Evolutionary conservation across 2,329 filamentous ascomycete genomes (phyloP), one percentile per base, ranked within the genome.

Genomic region (Colletotrichum echinochloae): DNA sequence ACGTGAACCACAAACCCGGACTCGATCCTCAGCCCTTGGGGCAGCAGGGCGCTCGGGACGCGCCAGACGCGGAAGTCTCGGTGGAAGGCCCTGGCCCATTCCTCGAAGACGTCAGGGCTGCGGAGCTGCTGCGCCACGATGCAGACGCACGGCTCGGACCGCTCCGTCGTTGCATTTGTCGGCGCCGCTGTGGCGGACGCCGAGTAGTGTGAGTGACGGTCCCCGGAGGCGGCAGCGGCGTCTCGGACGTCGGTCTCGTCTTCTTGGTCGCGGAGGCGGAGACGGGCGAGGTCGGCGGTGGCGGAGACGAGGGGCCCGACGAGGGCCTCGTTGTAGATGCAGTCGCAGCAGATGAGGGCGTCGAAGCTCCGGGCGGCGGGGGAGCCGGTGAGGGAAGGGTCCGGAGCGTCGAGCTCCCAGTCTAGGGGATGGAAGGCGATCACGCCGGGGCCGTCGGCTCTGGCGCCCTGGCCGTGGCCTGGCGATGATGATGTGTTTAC

Each of bases 241-340:
- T 54, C 51, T 2, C 30, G 28, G 51, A 20, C 60, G 1, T 75
- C 72, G 3, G 55, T 64, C 37, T 71, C 35, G 23, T 72, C 61
- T 23, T 73, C 60, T 55, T 73, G 59, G 39, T 67, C 26, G 37
- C 64, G 41, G 16, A 66, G 26, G n/a, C 90, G 84, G 20, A 95
- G 80, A 12, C 82, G 82, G 79, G 94, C 97, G 30, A 90, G 86
- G 72, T 97, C 92, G 7, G 85, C 89, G 78, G 93, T 97, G 0
- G 94, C 92, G 75, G 91, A 88, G n/a, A 96, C 92, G 59, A 98
- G 88, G 0, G 95, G 94, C 52, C 88, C 83, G 30, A 98, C 89
- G 3, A 98, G 87, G 2, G 92, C 89, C 74, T 97, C 93, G 81
- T 98, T 99, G 84, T 97, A 99, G 74, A 99, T 92, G 80, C 95